These are phyloP conservation scores for Trichoderma asperelloides DNA, from an alignment of 495 filamentous ascomycete species.

Conservation along the genomic window DNA sequence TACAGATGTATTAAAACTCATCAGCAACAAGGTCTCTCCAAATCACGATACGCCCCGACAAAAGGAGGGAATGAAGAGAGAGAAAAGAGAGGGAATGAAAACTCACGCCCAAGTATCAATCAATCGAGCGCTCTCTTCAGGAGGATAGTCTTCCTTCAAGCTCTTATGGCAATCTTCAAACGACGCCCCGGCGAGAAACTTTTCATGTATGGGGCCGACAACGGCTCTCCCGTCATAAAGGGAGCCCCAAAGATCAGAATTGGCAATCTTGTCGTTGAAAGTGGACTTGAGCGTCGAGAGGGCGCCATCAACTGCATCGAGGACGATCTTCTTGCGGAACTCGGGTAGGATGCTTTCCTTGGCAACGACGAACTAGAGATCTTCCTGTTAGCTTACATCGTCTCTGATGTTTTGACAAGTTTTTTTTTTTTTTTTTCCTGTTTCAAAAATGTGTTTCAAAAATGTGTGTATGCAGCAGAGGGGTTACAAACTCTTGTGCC, in stretches of 20 bases:
- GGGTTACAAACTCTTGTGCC: slow-evolving; percentile 50
- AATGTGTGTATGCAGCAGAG: background rate
- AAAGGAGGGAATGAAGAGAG: slow-evolving; percentile 5
- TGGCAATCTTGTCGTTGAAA: slow-evolving; percentile 62
- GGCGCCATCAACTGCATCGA: slow-evolving; percentile 56
- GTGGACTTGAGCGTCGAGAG: slow-evolving; percentile 51
- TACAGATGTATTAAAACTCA: background rate
- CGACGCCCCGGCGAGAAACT: slow-evolving; percentile 43
- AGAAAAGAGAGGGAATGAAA: slow-evolving; percentile 13
- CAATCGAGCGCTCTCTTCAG: slow-evolving; percentile 23
- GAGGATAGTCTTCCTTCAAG: slow-evolving; percentile 40
- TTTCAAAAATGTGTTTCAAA: background rate
- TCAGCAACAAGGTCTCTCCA: background rate
- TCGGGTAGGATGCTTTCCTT: slow-evolving; percentile 51
- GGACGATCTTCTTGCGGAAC: slow-evolving; percentile 52
- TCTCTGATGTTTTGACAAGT: background rate
- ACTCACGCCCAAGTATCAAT: slow-evolving; percentile 46
- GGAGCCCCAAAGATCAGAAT: slow-evolving; percentile 55
- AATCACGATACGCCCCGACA: background rate
- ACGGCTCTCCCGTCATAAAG: slow-evolving; percentile 58
- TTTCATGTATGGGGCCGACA: slow-evolving; percentile 48
- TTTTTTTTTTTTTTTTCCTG: background rate
- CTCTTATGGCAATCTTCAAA: slow-evolving; percentile 49
- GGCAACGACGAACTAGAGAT: slow-evolving; percentile 47
- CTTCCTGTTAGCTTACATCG: background rate